A percentile compares a stretch with the other conserved stretches of the same genome.
phyloP scores from a whole-genome alignment of 2,329 filamentous ascomycete species.

The Beauveria sp. region DNA sequence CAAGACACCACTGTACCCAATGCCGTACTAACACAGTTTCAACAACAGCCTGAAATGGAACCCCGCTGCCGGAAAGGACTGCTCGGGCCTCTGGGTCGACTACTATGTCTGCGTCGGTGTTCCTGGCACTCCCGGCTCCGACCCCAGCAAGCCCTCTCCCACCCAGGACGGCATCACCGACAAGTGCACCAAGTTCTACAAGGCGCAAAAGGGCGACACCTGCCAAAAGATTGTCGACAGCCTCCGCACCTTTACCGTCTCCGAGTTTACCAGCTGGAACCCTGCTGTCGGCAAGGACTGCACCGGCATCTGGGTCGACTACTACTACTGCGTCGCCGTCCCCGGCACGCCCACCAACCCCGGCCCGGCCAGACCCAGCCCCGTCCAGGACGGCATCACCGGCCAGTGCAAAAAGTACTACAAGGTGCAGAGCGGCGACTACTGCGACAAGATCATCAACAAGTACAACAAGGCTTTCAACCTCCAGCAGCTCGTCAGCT shows the following conservation, averaged over 20 bases:
- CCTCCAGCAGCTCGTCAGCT: conserved; percentile 6
- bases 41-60: conserved; percentile 22
- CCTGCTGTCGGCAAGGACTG: conserved; percentile 10
- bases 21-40: neutral
- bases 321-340: conserved; percentile 11
- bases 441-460: conserved; percentile 12
- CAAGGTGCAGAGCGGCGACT: conserved; percentile 13
- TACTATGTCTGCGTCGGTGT: conserved; percentile 21
- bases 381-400: conserved; percentile 5
- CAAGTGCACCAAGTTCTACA: conserved; percentile 13
- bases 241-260: conserved; percentile 20
- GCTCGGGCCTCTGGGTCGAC: conserved; percentile 11
- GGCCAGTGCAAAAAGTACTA: conserved; percentile 13
- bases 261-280: conserved; percentile 10
- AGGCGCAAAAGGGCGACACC: conserved; percentile 17
- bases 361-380: neutral
- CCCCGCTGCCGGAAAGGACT: conserved; percentile 10
- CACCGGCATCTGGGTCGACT: conserved; percentile 8
- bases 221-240: conserved; percentile 18
- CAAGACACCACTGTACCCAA: neutral
- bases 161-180: conserved; percentile 6
- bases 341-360: conserved; percentile 10
- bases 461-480: conserved; percentile 10
- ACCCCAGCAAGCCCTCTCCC: conserved; percentile 9
- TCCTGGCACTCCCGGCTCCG: neutral